Conservation (phyloP, 257 asterid species). For the Solanum etuberosum region DNA sequence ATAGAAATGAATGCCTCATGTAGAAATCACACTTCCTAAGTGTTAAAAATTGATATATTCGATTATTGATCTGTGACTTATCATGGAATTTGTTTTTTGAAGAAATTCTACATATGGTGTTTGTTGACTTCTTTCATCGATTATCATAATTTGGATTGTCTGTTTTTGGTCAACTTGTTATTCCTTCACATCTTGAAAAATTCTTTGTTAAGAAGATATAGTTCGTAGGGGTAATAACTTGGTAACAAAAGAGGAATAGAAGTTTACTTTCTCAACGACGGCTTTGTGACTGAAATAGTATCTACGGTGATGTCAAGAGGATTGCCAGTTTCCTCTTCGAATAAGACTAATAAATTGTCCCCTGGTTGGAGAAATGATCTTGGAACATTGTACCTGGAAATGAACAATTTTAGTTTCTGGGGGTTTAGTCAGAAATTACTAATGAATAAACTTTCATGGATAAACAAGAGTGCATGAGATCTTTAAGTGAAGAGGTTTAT, state of each 20-base stretch:
- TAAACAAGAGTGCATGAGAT: not conserved
- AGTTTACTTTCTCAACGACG: constrained; percentile 25
- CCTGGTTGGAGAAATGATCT: constrained; percentile 63
- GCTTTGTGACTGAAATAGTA: constrained; percentile 40
- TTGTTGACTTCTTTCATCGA: not conserved
- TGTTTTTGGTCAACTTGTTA: not conserved
- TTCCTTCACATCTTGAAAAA: constrained; percentile 40
- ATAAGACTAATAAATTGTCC: constrained; percentile 46
- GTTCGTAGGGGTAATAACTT: constrained; percentile 28
- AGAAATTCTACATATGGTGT: not conserved
- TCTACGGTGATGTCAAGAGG: constrained; percentile 54
- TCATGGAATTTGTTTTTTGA: not conserved
- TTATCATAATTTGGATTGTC: not conserved
- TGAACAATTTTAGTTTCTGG: not conserved
- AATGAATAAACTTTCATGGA: not conserved
- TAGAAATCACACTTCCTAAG: not conserved
- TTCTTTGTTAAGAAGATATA: constrained; percentile 11
- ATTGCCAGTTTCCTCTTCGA: constrained; percentile 74
- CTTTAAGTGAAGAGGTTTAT: not conserved
- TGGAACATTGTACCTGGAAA: constrained; percentile 70
- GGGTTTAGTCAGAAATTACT: not conserved
- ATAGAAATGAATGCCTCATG: not conserved
- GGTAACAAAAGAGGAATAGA: constrained; percentile 16
- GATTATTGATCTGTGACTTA: not conserved
- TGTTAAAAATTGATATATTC: not conserved